Evolutionary conservation across 257 asterid species (phyloP).

Genomic region (Galeopsis tetrahit): DNA sequence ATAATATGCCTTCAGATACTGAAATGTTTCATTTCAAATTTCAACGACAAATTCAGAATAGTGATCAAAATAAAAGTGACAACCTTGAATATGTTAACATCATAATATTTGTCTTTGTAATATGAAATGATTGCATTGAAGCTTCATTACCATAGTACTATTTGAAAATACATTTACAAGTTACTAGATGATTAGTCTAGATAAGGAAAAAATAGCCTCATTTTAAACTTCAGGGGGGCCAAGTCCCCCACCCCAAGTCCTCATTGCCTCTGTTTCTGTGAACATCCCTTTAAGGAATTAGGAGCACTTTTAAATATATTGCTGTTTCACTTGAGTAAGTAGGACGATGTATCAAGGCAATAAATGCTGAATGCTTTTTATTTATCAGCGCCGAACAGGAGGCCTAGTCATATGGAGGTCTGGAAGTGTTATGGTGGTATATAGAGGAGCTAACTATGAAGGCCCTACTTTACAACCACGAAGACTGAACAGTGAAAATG

Average conservation of each 20-base stretch:
- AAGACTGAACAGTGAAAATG: constrained; percentile 50
- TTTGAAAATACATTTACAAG: not conserved
- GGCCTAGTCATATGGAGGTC: constrained; percentile 97
- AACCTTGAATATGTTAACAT: not conserved
- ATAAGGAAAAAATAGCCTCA: not conserved
- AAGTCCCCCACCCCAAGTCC: not conserved
- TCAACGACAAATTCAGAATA: not conserved
- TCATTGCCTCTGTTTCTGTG: not conserved
- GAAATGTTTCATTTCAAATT: not conserved
- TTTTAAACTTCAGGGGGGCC: not conserved
- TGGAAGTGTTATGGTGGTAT: constrained; percentile 98
- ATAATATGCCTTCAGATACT: not conserved
- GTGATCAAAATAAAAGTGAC: not conserved
- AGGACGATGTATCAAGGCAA: constrained; percentile 27
- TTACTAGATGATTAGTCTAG: constrained; percentile 3
- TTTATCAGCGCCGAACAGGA: constrained; percentile 86
- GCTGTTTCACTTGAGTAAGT: constrained; percentile 29
- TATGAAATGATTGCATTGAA: not conserved
- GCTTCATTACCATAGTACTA: not conserved
- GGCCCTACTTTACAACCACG: constrained; percentile 72
- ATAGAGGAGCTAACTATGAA: constrained; percentile 82
- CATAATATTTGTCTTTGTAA: not conserved
- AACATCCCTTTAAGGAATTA: not conserved
- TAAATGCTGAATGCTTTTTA: constrained; percentile 36
- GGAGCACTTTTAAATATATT: constrained; percentile 21